Evolutionary conservation across 805 yeast genomes (phyloP).

Genomic region (Candida oleophila): DNA sequence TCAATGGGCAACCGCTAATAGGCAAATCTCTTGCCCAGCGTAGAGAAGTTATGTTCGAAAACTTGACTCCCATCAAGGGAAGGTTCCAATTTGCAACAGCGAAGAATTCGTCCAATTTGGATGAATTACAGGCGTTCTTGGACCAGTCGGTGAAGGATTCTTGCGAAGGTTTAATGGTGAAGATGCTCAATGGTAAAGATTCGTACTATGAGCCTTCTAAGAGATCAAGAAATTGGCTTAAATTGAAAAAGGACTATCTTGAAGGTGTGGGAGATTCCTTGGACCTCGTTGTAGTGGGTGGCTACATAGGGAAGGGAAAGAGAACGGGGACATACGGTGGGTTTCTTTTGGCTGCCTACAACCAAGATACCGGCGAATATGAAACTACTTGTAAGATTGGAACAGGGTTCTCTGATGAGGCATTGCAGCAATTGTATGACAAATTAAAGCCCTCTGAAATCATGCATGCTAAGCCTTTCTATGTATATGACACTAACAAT

Average conservation of each 20-base stretch:
- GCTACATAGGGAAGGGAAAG: constrained; percentile 90
- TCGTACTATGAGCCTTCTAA: constrained; percentile 92
- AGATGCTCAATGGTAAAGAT: constrained; percentile 76
- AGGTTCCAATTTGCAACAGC: constrained; percentile 79
- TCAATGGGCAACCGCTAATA: constrained; percentile 71
- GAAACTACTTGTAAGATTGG: constrained; percentile 97
- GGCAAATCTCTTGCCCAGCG: constrained; percentile 68
- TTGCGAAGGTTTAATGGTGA: constrained; percentile 97
- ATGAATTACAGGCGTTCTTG: constrained; percentile 77
- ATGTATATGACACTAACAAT: constrained; percentile 58
- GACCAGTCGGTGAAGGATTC: constrained; percentile 87
- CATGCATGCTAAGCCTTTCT: constrained; percentile 61
- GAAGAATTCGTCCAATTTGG: constrained; percentile 65
- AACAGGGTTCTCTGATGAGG: constrained; percentile 90
- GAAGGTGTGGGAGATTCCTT: constrained; percentile 95
- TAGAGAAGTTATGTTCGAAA: constrained; percentile 55
- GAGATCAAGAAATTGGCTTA: constrained; percentile 93
- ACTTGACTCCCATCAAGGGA: constrained; percentile 64
- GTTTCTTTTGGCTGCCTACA: constrained; percentile 84
- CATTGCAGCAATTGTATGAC: constrained; percentile 58
- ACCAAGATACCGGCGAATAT: constrained; percentile 85
- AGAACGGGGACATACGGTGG: constrained; percentile 96
- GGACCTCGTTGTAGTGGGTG: constrained; percentile 92
- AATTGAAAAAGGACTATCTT: constrained; percentile 89
- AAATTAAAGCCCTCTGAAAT: constrained; percentile 68